phyloP scores from a whole-genome alignment of 148 eudicot species.

The Diospyros kaki region DNA sequence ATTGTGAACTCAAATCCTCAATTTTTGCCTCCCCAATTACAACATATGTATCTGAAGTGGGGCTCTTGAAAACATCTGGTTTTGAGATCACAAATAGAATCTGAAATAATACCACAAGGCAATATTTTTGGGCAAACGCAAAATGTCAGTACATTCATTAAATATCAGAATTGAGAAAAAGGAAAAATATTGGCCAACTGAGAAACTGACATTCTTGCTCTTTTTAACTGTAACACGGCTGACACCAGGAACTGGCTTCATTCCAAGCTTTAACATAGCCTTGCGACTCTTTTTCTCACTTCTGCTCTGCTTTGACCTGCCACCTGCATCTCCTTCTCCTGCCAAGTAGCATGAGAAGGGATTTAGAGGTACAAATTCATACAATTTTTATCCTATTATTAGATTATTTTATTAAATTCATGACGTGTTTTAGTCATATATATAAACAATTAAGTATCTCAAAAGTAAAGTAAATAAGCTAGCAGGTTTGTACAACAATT shows the following conservation, averaged over 20 bases:
- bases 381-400: too few relatives aligned
- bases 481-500: too few relatives aligned
- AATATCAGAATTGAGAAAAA: neutral
- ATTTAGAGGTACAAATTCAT: too few relatives aligned
- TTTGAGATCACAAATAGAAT: constrained; percentile 79
- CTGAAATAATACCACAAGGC: constrained; percentile 24
- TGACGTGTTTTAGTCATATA: too few relatives aligned
- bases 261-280: constrained; percentile 87
- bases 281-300: constrained; percentile 82
- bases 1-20: constrained; percentile 90
- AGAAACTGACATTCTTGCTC: constrained; percentile 68
- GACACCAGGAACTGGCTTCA: constrained; percentile 79
- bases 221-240: constrained; percentile 81
- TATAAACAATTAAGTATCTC: too few relatives aligned
- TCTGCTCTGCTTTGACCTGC: constrained; percentile 76
- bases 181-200: neutral
- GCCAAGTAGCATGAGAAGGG: neutral
- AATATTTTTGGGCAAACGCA: too few relatives aligned
- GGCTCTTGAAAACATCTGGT: constrained; percentile 95
- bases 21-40: constrained; percentile 90
- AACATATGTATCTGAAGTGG: constrained; percentile 76
- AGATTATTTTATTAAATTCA: too few relatives aligned
- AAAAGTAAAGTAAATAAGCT: too few relatives aligned
- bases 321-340: constrained; percentile 43
- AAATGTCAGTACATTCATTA: neutral